A percentile compares a stretch with the other conserved stretches of the same genome.
Evolutionary conservation across 2,329 filamentous ascomycete species (phyloP).

Genomic region (Phyllosticta citribraziliensis): DNA sequence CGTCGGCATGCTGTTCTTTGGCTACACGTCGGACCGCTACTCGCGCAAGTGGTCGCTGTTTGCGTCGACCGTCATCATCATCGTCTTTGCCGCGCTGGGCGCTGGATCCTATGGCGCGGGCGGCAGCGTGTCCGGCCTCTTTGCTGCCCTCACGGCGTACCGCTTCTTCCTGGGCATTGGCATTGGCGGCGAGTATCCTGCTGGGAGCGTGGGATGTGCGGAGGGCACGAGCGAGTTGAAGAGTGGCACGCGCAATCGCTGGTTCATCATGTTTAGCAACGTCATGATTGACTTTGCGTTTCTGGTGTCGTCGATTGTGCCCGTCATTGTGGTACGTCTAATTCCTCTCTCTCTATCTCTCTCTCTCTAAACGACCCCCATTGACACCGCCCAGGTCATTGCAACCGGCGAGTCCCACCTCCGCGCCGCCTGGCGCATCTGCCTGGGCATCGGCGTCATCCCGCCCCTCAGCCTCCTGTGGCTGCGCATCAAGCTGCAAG

Average conservation of each 20-base stretch:
- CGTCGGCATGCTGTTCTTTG: conserved; percentile 70
- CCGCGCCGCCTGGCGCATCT: conserved; percentile 71
- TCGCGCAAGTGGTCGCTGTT: conserved; percentile 76
- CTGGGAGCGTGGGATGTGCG: conserved; percentile 72
- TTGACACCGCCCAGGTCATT: conserved; percentile 35
- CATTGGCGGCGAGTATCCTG: conserved; percentile 76
- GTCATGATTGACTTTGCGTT: conserved; percentile 80
- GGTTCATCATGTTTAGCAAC: conserved; percentile 77
- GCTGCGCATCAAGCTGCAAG: conserved; percentile 45
- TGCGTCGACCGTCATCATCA: conserved; percentile 70
- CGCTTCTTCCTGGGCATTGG: conserved; percentile 65
- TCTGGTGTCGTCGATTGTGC: conserved; percentile 68
- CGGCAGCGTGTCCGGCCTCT: conserved; percentile 59
- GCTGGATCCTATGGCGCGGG: conserved; percentile 67
- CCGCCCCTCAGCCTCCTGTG: conserved; percentile 47
- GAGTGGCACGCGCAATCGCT: conserved; percentile 69
- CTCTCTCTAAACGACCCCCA: background rate
- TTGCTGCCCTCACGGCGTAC: conserved; percentile 71
- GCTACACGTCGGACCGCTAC: conserved; percentile 72
- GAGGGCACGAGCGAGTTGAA: conserved; percentile 79
- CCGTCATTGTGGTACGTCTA: conserved; percentile 48
- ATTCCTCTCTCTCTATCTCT: background rate
- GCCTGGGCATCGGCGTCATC: conserved; percentile 47
- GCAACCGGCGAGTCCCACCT: conserved; percentile 49
- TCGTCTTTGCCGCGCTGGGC: conserved; percentile 72